phyloP scores from a whole-genome alignment of 345 rosid genomes.

The Pelargonium nanum region DNA sequence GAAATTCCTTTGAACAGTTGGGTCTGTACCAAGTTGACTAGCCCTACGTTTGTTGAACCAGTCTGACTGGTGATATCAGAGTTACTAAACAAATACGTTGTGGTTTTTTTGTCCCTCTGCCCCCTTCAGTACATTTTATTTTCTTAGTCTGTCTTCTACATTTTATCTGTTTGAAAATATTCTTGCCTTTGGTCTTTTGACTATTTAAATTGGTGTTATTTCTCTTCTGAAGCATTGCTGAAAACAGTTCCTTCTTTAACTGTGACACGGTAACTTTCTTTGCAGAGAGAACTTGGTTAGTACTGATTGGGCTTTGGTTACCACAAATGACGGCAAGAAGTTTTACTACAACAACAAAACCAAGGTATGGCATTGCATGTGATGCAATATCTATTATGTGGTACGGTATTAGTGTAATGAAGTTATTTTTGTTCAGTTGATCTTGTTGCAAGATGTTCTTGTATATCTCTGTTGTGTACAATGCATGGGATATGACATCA shows the following conservation, averaged over 20 bases:
- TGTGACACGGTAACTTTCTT: neutral
- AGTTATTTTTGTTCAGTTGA: constrained; percentile 3
- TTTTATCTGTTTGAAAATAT: too few species aligned
- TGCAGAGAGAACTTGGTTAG: constrained; percentile 73
- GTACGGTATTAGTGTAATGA: neutral
- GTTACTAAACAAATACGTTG: neutral
- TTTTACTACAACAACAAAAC: constrained; percentile 87
- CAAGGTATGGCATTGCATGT: constrained; percentile 35
- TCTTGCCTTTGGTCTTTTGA: too few species aligned
- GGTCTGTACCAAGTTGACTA: neutral
- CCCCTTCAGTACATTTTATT: neutral
- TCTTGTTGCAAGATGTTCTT: neutral
- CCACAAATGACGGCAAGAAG: constrained; percentile 80
- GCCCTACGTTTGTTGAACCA: neutral
- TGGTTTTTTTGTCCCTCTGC: neutral
- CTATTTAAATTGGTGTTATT: neutral
- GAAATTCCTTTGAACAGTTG: neutral
- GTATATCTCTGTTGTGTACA: too few species aligned
- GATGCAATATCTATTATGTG: neutral
- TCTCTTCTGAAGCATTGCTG: neutral
- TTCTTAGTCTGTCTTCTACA: neutral
- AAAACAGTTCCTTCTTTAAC: neutral
- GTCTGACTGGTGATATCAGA: neutral
- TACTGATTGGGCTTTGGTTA: constrained; percentile 80
- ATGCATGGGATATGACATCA: too few species aligned